Evolutionary conservation across 208 protist genomes (phyloP).

Genomic region (Wallacemonas sp.): DNA sequence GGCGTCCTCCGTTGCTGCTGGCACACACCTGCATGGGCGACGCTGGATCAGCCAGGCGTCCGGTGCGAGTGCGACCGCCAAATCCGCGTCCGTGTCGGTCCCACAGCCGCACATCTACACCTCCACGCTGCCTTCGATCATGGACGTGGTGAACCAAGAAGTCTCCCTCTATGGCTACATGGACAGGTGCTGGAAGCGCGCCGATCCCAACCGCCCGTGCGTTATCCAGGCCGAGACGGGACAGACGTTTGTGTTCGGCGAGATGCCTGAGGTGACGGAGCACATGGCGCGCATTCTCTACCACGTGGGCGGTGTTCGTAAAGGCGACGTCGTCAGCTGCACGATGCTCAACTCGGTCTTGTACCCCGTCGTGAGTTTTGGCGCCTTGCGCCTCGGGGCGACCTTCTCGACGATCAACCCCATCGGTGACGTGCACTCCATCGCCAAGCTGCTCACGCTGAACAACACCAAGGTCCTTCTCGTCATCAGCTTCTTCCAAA

Average conservation of each 20-base stretch:
- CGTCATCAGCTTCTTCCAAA: slow-evolving; percentile 34
- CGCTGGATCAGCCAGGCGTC: no score
- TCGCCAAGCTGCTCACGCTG: slow-evolving; percentile 34
- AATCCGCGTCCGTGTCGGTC: no score
- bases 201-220: slow-evolving; percentile 21
- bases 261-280: slow-evolving; percentile 32
- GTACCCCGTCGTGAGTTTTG: slow-evolving; percentile 39
- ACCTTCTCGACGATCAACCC: slow-evolving; percentile 38
- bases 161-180: slow-evolving; percentile 31
- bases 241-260: slow-evolving; percentile 24
- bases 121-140: slow-evolving; percentile 27
- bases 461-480: slow-evolving; percentile 34
- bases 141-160: slow-evolving; percentile 21
- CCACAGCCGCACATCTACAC: slow-evolving; percentile 39
- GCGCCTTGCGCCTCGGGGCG: slow-evolving; percentile 32
- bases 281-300: slow-evolving; percentile 33
- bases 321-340: slow-evolving; percentile 38
- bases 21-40: no score
- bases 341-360: slow-evolving; percentile 33
- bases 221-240: slow-evolving; percentile 31
- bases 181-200: slow-evolving; percentile 23
- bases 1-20: no score
- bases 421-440: slow-evolving; percentile 20
- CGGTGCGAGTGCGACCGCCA: no score
- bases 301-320: slow-evolving; percentile 33